Evolutionary conservation across 2,329 filamentous ascomycete genomes (phyloP).

Genomic region (Didymella lethalis): DNA sequence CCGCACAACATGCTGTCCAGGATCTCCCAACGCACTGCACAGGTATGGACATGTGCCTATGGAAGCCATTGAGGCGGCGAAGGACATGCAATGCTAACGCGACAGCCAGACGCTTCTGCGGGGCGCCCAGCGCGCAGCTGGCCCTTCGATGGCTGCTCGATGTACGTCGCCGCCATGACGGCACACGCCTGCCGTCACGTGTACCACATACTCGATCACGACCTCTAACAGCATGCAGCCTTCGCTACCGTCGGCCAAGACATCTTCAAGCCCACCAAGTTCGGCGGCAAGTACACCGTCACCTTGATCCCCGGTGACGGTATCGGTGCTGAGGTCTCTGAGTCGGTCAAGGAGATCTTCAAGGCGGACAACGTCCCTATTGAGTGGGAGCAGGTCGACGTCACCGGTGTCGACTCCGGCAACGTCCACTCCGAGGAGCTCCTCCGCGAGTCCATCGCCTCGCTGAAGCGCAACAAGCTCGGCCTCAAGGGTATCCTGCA

Average conservation of each 20-base stretch:
- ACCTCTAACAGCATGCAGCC: conserved; percentile 36
- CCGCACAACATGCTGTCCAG: conserved; percentile 55
- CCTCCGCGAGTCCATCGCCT: conserved; percentile 94
- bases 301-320: conserved; percentile 98
- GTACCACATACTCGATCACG: neutral
- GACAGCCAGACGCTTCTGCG: conserved; percentile 63
- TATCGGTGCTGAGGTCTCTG: conserved; percentile 96
- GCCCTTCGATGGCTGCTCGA: conserved; percentile 62
- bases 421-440: conserved; percentile 90
- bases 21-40: conserved; percentile 57
- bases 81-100: conserved; percentile 35
- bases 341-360: conserved; percentile 99
- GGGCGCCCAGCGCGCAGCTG: conserved; percentile 59
- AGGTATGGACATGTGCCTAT: conserved; percentile 50
- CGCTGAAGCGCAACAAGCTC: conserved; percentile 97
- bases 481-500: conserved; percentile 98
- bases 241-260: conserved; percentile 80
- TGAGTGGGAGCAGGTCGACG: conserved; percentile 98
- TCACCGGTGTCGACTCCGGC: conserved; percentile 86
- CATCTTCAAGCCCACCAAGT: conserved; percentile 99
- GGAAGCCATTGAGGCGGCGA: conserved; percentile 35
- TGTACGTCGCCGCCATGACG: conserved; percentile 53
- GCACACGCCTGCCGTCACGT: conserved; percentile 12
- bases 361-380: conserved; percentile 99
- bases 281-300: conserved; percentile 98